phyloP scores from a whole-genome alignment of 2,329 filamentous ascomycete species.

The Chaetomiaceae sp. region DNA sequence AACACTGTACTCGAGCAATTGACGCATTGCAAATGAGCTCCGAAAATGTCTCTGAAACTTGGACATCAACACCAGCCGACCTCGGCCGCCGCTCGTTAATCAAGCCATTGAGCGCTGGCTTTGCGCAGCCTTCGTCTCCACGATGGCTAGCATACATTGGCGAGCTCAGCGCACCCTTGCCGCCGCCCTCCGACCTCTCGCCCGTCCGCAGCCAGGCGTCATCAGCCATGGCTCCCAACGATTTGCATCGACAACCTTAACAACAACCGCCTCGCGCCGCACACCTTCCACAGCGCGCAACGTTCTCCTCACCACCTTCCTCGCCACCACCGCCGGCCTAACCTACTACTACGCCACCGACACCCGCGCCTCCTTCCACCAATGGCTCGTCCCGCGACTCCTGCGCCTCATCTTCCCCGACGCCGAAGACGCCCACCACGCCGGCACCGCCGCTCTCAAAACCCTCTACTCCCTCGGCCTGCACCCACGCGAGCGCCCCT shows the following conservation, averaged over 20 bases:
- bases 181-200: slow-evolving; percentile 21
- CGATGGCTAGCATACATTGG: slow-evolving; percentile 29
- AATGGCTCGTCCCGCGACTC: slow-evolving; percentile 59
- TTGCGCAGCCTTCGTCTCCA: slow-evolving; percentile 22
- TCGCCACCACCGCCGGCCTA: slow-evolving; percentile 39
- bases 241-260: slow-evolving; percentile 22
- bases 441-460: slow-evolving; percentile 65
- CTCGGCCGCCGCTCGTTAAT: slow-evolving; percentile 5
- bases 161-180: slow-evolving; percentile 24
- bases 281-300: slow-evolving; percentile 31
- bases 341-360: slow-evolving; percentile 67
- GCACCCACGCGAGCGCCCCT: slow-evolving; percentile 74
- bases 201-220: slow-evolving; percentile 9
- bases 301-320: slow-evolving; percentile 35
- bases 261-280: slow-evolving; percentile 20
- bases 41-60: slow-evolving; percentile 1
- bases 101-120: slow-evolving; percentile 31
- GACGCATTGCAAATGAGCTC: neutral
- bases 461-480: slow-evolving; percentile 66
- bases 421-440: slow-evolving; percentile 87
- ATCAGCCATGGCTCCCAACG: slow-evolving; percentile 16
- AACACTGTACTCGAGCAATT: neutral
- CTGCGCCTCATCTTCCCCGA: slow-evolving; percentile 64
- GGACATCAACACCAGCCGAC: slow-evolving; percentile 1
- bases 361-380: slow-evolving; percentile 64